Percentiles rank a stretch among this genome's conserved stretches.
These are phyloP conservation scores for Oligophagozyma castellii DNA, from an alignment of 1,139 yeast species.

Conservation along the genomic window DNA sequence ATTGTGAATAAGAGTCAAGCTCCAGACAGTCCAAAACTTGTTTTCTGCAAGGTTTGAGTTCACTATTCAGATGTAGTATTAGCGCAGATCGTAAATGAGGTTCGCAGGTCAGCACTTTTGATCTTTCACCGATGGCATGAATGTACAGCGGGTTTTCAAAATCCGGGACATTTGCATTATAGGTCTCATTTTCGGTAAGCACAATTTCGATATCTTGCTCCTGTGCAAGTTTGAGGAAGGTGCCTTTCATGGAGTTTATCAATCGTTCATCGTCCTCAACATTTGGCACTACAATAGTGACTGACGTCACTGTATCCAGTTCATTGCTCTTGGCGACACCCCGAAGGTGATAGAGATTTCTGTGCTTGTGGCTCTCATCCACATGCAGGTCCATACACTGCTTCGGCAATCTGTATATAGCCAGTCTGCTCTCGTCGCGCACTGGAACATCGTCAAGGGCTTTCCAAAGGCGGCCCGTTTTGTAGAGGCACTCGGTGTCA, in stretches of 20 bases:
- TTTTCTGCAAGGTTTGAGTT: background rate
- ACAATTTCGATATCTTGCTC: background rate
- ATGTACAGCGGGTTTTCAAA: conserved; percentile 2
- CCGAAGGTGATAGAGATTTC: too few species aligned
- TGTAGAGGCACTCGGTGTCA: background rate
- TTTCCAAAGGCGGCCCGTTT: background rate
- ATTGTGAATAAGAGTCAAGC: conserved; percentile 3
- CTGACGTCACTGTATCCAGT: background rate
- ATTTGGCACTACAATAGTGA: background rate
- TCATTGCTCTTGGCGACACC: background rate
- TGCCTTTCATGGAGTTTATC: background rate
- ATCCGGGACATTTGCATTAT: background rate
- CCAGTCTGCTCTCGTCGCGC: background rate
- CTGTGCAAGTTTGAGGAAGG: background rate
- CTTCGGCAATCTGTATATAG: background rate
- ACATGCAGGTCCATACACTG: background rate
- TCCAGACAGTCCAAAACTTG: conserved; percentile 3
- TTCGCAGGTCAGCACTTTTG: background rate
- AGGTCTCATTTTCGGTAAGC: background rate
- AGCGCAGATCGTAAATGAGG: background rate
- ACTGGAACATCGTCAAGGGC: too few species aligned
- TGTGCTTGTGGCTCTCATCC: background rate
- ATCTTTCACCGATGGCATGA: conserved; percentile 1
- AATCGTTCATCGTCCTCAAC: background rate
- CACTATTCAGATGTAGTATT: background rate